phyloP scores from a whole-genome alignment of 2,329 filamentous ascomycete species.

The Fusarium sp. region DNA sequence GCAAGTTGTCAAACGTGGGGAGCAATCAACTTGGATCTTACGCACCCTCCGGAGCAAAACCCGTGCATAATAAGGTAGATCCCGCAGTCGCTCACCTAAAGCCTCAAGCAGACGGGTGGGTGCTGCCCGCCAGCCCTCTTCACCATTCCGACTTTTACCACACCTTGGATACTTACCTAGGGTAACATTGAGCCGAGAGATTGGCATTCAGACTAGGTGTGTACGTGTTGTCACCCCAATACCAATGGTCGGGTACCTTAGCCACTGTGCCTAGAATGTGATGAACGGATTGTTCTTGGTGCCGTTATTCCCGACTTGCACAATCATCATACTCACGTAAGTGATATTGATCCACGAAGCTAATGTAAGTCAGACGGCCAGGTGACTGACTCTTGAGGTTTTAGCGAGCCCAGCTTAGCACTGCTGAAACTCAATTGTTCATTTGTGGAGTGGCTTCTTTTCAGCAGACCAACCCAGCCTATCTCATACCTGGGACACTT shows the following conservation, averaged over 20 bases:
- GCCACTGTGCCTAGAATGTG: background rate
- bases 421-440: background rate
- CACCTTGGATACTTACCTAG: background rate
- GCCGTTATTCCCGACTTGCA: conserved; percentile 13
- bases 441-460: background rate
- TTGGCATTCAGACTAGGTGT: background rate
- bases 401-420: background rate
- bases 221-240: background rate
- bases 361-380: conserved; percentile 24
- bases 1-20: conserved; percentile 7
- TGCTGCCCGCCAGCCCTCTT: background rate
- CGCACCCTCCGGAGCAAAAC: background rate
- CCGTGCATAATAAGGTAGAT: background rate
- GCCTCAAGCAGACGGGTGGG: background rate
- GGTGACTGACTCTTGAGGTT: conserved; percentile 1
- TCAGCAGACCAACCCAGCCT: background rate
- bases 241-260: conserved; percentile 11
- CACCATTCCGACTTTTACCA: background rate
- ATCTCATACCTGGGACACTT: background rate
- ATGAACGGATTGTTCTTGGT: conserved; percentile 6
- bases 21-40: conserved; percentile 8
- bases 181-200: background rate
- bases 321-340: conserved; percentile 6
- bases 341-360: background rate
- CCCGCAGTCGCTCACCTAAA: background rate